A percentile compares a stretch with the other conserved stretches of the same genome.
Conservation (phyloP, 805 yeast species). For the Metschnikowia gruessii region DNA sequence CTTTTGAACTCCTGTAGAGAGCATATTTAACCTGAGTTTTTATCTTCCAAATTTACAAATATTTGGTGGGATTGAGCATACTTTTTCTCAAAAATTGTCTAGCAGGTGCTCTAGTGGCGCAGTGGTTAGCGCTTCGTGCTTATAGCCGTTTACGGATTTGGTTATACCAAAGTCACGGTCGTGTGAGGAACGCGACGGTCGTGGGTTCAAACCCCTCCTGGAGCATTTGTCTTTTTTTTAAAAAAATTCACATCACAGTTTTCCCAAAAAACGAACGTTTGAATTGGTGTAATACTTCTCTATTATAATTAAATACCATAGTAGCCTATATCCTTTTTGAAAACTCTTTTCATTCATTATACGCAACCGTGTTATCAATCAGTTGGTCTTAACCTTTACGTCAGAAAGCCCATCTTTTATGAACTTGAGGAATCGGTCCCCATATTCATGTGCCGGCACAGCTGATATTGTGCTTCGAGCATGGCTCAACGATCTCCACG, state of each 20-base stretch:
- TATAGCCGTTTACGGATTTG: constrained; percentile 44
- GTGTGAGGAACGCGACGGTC: constrained; percentile 57
- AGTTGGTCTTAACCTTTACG: constrained; percentile 12
- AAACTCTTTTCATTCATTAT: not conserved
- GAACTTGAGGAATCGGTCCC: constrained; percentile 77
- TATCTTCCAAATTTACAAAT: no score
- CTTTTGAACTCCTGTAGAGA: no score
- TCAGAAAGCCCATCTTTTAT: constrained; percentile 39
- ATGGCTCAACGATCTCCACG: constrained; percentile 73
- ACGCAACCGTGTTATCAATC: not conserved
- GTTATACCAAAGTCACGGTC: constrained; percentile 50
- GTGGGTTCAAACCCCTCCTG: constrained; percentile 55
- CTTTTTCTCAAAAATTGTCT: not conserved
- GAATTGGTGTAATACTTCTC: not conserved
- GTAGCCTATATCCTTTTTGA: no score
- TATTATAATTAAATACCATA: not conserved
- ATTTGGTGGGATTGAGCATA: not conserved
- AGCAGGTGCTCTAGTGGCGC: constrained; percentile 47
- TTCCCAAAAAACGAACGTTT: no score
- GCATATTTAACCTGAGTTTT: no score
- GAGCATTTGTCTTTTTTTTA: constrained; percentile 44
- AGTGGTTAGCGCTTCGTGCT: constrained; percentile 56
- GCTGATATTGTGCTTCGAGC: constrained; percentile 75
- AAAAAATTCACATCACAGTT: no score
- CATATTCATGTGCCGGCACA: constrained; percentile 87